Percentiles rank a stretch among this genome's conserved stretches.
These are phyloP conservation scores for Galeopsis tetrahit DNA, from an alignment of 257 asterid genomes.

Conservation along the genomic window DNA sequence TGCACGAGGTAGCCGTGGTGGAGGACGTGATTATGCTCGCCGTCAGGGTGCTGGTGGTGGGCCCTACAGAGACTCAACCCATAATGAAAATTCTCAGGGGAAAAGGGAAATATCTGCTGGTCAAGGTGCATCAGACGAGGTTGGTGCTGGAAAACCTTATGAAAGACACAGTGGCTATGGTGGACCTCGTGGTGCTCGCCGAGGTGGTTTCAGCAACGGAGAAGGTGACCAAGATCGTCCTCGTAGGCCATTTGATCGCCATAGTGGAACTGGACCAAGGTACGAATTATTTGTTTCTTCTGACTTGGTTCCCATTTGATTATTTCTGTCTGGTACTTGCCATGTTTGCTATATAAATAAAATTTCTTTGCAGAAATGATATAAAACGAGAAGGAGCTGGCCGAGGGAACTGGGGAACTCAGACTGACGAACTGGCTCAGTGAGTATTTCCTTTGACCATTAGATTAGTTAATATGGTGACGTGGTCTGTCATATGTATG, in stretches of 20 bases:
- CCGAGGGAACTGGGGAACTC: slow-evolving; percentile 85
- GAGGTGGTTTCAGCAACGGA: slow-evolving; percentile 74
- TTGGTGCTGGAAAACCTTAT: slow-evolving; percentile 52
- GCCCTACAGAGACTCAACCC: slow-evolving; percentile 55
- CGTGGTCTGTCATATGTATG: not conserved
- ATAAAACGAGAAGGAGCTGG: slow-evolving; percentile 80
- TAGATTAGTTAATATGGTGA: not conserved
- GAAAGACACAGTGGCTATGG: slow-evolving; percentile 77
- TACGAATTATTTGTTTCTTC: slow-evolving; percentile 32
- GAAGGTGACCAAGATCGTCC: slow-evolving; percentile 68
- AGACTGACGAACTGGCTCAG: slow-evolving; percentile 63
- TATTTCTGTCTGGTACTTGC: not conserved
- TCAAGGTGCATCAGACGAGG: slow-evolving; percentile 53
- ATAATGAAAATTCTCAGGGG: slow-evolving; percentile 46
- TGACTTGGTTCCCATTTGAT: not conserved
- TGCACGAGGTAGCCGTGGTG: slow-evolving; percentile 64
- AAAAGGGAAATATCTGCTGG: slow-evolving; percentile 54
- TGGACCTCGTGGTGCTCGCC: slow-evolving; percentile 66
- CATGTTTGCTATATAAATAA: not conserved
- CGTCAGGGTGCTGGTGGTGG: slow-evolving; percentile 73
- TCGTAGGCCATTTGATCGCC: slow-evolving; percentile 68
- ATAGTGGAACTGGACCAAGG: slow-evolving; percentile 89
- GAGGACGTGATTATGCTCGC: slow-evolving; percentile 70
- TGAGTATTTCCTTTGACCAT: slow-evolving; percentile 46
- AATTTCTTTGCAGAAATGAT: slow-evolving; percentile 51